Conservation (phyloP, 106 monocot species). For the Dendrobium chrysotoxum region DNA sequence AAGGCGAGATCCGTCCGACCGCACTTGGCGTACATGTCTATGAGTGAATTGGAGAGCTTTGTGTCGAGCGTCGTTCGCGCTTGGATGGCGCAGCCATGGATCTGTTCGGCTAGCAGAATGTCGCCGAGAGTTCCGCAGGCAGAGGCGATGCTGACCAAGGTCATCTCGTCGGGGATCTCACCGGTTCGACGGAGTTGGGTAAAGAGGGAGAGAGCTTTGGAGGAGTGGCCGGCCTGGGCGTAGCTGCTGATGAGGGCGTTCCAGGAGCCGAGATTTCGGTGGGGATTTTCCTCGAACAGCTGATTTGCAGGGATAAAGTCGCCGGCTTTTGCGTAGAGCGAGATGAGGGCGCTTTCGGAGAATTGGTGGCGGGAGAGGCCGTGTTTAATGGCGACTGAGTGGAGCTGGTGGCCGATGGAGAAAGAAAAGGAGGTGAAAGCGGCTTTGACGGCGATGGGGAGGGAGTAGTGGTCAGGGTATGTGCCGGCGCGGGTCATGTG, state of each 20-base stretch:
- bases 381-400: constrained; percentile 30
- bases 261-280: constrained; percentile 54
- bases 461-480: constrained; percentile 51
- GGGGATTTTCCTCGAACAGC: constrained; percentile 56
- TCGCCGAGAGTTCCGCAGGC: constrained; percentile 53
- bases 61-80: constrained; percentile 10
- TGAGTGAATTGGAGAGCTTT: constrained; percentile 40
- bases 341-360: constrained; percentile 61
- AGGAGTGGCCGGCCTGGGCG: constrained; percentile 28
- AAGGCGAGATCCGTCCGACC: constrained; percentile 56
- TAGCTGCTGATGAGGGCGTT: constrained; percentile 58
- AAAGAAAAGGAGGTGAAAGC: constrained; percentile 18
- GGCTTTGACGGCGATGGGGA: constrained; percentile 70
- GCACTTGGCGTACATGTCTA: constrained; percentile 78
- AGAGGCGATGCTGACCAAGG: constrained; percentile 60
- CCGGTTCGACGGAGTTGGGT: constrained; percentile 29
- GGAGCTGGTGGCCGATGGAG: constrained; percentile 39
- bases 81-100: constrained; percentile 45
- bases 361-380: constrained; percentile 30
- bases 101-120: constrained; percentile 33
- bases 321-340: constrained; percentile 37
- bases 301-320: constrained; percentile 38
- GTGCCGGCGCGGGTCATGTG: constrained; percentile 30
- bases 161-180: constrained; percentile 37
- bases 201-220: constrained; percentile 34